Evolutionary conservation across 345 rosid genomes (phyloP), one percentile per base, ranked within the genome.

Genomic region (Aegle marmelos): DNA sequence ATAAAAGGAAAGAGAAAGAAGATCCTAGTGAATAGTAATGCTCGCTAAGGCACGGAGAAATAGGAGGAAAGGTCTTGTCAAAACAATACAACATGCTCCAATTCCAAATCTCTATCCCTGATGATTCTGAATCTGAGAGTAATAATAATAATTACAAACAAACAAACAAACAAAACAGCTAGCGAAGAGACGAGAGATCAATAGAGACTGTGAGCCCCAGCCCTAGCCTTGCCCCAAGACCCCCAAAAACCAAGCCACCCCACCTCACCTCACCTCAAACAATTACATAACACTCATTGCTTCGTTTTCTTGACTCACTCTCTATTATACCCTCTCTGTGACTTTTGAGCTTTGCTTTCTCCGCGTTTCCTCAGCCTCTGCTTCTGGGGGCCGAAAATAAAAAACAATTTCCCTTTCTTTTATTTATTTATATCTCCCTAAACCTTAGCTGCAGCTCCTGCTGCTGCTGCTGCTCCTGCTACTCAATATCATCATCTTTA

Each of bases 311-410:
- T 65, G 27, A 34, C 25, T 61, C 73, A 39, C 41, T 21, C 74
- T 74, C 34, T 25, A 33, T 28, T 57, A 21, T 22, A 50, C 6
- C 6, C 75, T 8, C 82, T 25, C 73, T 66, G 45, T 9, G 62
- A 31, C 36, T 17, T 5, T 17, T 30, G n/a, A 34, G 48, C 68
- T 37, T 76, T 65, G 78, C 90, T 87, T 87, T 90, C 90, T 89
- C 94, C 88, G 86, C 97, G 94, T 72, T 83, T 87, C 93, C 97
- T 89, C 87, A 87, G 97, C 90, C 94, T 85, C 87, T 89, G 91
- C 89, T 83, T 60, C 71, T 86, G 97, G 94, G 97, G 89, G 89
- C 45, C 10, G 86, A 79, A 85, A 83, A 87, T 87, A 66, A 81
- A 81, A 82, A 63, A 59, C 84, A 86, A 78, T 77, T 64, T 45